Evolutionary conservation across 805 yeast species (phyloP), one percentile per base, ranked within the genome.

Genomic region (Candida lessepsii): DNA sequence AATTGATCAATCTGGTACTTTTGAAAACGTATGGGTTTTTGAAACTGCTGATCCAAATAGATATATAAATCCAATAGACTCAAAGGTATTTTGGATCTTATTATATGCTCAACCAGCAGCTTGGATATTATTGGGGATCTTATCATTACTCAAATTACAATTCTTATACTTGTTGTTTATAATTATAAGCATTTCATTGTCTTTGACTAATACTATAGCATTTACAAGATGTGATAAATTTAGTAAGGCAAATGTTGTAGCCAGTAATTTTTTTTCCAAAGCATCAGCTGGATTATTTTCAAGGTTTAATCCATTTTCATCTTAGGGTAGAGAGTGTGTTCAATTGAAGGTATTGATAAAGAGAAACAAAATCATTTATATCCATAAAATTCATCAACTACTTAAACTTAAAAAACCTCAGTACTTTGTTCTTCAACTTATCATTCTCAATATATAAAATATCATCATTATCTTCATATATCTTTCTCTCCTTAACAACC

Each of bases 151-250:
- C 44, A 87, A 86, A 58, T 73, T 91, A 40, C 81, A 88, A 55
- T 75, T 91, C 48, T 65, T 85, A 29, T 75, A 83, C 52, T 66
- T 83, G 47, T 65, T 82, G 19, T 61, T 86, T 30, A 82, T 85
- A 4, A 57, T 66, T 4, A 78, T 90, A 40, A 89, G 95, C 1
- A 58, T 86, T 8, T 75, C 80, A 2, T 70, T 91, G 46, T 84
- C 93, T 0, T 56, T 81, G 32, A 86, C 95, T 37, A 91, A 91
- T 58, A 83, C 95, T 1, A 70, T 87, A 67, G 97, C 97, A 0
- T 91, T 86, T 63, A 86, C 95, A 18, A 76, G 86, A 52, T 88
- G 97, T 62, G 97, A 90, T 59, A 87, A 86, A 65, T 91, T 90
- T 63, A 87, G 95, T 36, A 84, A 80, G 56, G 96, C 95, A 19